A percentile compares a stretch with the other conserved stretches of the same genome.
phyloP scores from a whole-genome alignment of 768 basidiomycete genomes.

The Auriscalpium vulgare region DNA sequence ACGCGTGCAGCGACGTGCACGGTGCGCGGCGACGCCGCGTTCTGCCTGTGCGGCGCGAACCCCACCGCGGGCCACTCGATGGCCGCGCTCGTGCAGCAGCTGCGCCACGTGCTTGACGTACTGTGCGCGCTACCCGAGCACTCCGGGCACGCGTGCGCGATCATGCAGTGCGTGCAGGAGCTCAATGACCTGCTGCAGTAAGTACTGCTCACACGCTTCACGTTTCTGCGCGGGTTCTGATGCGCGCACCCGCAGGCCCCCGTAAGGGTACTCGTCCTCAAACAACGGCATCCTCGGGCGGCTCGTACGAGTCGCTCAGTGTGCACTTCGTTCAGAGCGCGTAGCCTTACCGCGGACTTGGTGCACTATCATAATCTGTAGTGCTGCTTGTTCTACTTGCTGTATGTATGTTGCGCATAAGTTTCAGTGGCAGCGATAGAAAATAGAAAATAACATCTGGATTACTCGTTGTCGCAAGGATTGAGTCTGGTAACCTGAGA shows the following conservation, averaged over 20 bases:
- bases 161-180: conserved; percentile 13
- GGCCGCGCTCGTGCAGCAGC: conserved; percentile 11
- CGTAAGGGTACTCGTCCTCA: conserved; percentile 7
- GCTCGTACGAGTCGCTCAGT: conserved; percentile 11
- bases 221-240: not conserved
- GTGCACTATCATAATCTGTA: too few relatives aligned
- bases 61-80: conserved; percentile 9
- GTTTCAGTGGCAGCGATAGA: too few relatives aligned
- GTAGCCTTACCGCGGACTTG: too few relatives aligned
- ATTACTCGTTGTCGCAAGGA: too few relatives aligned
- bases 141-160: conserved; percentile 5
- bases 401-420: too few relatives aligned
- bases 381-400: too few relatives aligned
- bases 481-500: too few relatives aligned
- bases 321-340: too few relatives aligned
- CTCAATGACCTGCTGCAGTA: conserved; percentile 14
- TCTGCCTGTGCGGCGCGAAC: conserved; percentile 12
- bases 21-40: conserved; percentile 4
- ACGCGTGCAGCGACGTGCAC: conserved; percentile 3
- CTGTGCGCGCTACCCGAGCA: conserved; percentile 15
- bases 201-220: not conserved
- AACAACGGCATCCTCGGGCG: conserved; percentile 1
- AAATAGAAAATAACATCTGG: too few relatives aligned
- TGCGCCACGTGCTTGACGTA: conserved; percentile 5
- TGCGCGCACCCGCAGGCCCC: conserved; percentile 2